phyloP scores from a whole-genome alignment of 305 asterid genomes.

The Fraxinus velutina region DNA sequence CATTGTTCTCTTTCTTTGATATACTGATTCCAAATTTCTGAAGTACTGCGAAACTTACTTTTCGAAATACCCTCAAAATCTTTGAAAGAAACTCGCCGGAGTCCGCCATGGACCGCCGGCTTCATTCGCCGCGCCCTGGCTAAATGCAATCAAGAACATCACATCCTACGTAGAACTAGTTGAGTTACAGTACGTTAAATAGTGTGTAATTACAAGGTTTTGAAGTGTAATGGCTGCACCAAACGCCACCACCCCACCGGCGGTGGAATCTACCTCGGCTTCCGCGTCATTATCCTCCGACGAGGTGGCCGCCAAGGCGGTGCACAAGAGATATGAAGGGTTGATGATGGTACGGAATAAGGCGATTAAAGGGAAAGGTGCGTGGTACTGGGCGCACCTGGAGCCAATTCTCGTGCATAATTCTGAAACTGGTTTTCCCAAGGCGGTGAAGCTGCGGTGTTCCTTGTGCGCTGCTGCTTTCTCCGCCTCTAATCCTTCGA shows the following conservation, averaged over 20 bases:
- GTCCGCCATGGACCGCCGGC: conserved; percentile 40
- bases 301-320: conserved; percentile 69
- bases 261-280: conserved; percentile 31
- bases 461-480: conserved; percentile 80
- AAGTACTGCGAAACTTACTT: conserved; percentile 11
- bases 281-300: conserved; percentile 38
- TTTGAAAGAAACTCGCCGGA: conserved; percentile 12
- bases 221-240: conserved; percentile 45
- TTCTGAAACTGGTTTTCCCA: conserved; percentile 70
- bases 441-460: conserved; percentile 92
- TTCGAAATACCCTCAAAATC: conserved; percentile 18
- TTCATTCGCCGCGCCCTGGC: conserved; percentile 30
- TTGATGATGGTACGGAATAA: conserved; percentile 72
- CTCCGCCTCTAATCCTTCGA: conserved; percentile 92
- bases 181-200: conserved; percentile 11
- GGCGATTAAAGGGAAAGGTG: conserved; percentile 92
- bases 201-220: conserved; percentile 21
- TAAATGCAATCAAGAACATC: conserved; percentile 16
- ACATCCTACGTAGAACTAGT: conserved; percentile 8
- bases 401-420: conserved; percentile 82
- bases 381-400: conserved; percentile 97
- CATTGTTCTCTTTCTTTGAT: conserved; percentile 16
- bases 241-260: conserved; percentile 34
- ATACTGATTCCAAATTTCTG: conserved; percentile 17
- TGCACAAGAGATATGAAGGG: conserved; percentile 79